Conservation (phyloP, 2,329 filamentous ascomycete genomes). For the Diaporthe amygdali region DNA sequence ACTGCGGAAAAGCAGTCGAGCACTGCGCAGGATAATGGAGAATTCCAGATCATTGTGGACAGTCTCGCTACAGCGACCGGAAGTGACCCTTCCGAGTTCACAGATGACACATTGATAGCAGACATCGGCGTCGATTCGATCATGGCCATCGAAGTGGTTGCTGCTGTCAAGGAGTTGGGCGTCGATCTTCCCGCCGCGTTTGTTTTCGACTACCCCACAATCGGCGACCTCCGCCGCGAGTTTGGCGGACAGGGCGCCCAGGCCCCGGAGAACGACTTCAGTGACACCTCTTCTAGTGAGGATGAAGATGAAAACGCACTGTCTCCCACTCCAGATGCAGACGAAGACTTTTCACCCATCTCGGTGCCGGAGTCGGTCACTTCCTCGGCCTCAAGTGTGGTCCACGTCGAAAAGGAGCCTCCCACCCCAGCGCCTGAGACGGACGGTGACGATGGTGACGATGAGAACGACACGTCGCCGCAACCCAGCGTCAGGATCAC, state of each 20-base stretch:
- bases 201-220: conserved; percentile 28
- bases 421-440: neutral
- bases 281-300: neutral
- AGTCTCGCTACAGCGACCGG: conserved; percentile 31
- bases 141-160: conserved; percentile 32
- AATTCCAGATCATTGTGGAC: conserved; percentile 22
- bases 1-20: neutral
- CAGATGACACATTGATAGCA: conserved; percentile 27
- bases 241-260: conserved; percentile 17
- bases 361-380: neutral
- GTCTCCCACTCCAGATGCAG: neutral
- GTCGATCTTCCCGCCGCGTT: conserved; percentile 28
- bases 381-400: conserved; percentile 7
- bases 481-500: conserved; percentile 30
- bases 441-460: conserved; percentile 17
- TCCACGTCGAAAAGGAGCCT: conserved; percentile 20
- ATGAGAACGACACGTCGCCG: conserved; percentile 19
- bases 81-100: conserved; percentile 27
- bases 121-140: conserved; percentile 36
- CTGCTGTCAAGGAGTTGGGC: conserved; percentile 30
- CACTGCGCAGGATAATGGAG: neutral
- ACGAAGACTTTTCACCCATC: neutral
- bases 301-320: conserved; percentile 15
- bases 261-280: neutral
- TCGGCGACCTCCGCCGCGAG: conserved; percentile 27